Conservation (phyloP, 2,329 filamentous ascomycete species). For the Dichotomopilus funicola region DNA sequence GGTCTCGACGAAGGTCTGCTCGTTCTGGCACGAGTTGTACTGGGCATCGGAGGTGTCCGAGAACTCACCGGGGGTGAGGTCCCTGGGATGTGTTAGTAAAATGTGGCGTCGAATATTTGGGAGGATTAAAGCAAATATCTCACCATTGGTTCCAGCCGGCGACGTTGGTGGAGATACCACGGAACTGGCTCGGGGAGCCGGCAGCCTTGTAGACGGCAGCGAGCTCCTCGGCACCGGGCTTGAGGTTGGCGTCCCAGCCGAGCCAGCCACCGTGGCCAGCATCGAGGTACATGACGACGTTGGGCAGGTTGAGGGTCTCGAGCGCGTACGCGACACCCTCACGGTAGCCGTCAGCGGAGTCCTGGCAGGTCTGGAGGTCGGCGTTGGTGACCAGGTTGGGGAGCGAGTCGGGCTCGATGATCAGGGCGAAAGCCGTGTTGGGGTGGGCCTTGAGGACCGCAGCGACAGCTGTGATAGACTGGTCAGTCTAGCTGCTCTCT, state of each 20-base stretch:
- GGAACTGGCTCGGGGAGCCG: slow-evolving; percentile 33
- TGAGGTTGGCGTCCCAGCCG: slow-evolving; percentile 54
- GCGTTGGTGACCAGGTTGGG: slow-evolving; percentile 58
- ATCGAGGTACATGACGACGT: slow-evolving; percentile 59
- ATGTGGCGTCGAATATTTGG: too few species aligned
- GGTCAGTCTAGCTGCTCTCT: slow-evolving; percentile 1
- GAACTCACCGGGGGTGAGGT: slow-evolving; percentile 34
- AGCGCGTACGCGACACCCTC: slow-evolving; percentile 51
- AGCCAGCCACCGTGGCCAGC: slow-evolving; percentile 60
- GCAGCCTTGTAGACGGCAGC: slow-evolving; percentile 34
- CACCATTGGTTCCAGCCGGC: slow-evolving; percentile 37
- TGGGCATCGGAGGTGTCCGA: slow-evolving; percentile 36
- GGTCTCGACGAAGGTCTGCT: slow-evolving; percentile 37
- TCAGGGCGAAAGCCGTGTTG: slow-evolving; percentile 38
- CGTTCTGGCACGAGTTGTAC: slow-evolving; percentile 38
- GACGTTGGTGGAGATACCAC: slow-evolving; percentile 35
- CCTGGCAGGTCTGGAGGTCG: slow-evolving; percentile 46
- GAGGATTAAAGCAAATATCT: neutral
- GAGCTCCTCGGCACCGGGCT: slow-evolving; percentile 34
- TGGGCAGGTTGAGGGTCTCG: slow-evolving; percentile 49
- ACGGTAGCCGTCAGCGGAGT: slow-evolving; percentile 48
- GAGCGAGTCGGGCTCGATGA: slow-evolving; percentile 56
- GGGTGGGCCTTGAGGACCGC: slow-evolving; percentile 46
- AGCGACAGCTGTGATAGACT: slow-evolving; percentile 38
- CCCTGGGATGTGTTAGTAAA: slow-evolving; percentile 11